Evolutionary conservation across 1,139 yeast genomes (phyloP).

Genomic region (Kurtzmaniella quercitrusa): DNA sequence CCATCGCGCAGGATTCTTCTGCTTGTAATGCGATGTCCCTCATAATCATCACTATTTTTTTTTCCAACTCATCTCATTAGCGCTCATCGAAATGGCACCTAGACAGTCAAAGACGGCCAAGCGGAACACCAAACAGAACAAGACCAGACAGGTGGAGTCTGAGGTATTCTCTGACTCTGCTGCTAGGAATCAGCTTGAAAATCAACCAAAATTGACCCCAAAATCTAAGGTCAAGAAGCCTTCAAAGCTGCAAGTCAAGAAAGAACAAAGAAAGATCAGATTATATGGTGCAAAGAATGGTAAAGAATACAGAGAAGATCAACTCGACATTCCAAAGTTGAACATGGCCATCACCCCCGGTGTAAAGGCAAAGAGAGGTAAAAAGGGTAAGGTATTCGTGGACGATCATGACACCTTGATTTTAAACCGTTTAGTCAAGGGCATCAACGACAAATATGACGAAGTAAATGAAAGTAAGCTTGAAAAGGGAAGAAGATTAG

Average conservation of each 20-base stretch:
- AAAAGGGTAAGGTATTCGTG: slow-evolving; percentile 89
- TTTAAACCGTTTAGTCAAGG: slow-evolving; percentile 64
- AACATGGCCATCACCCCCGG: slow-evolving; percentile 87
- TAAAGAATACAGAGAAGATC: slow-evolving; percentile 69
- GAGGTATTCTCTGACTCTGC: slow-evolving; percentile 62
- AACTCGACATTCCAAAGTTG: slow-evolving; percentile 70
- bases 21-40: neutral
- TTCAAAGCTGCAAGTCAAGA: slow-evolving; percentile 52
- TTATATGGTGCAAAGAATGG: slow-evolving; percentile 69
- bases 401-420: slow-evolving; percentile 66
- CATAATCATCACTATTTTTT: neutral
- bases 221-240: slow-evolving; percentile 52
- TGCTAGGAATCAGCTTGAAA: slow-evolving; percentile 62
- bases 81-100: slow-evolving; percentile 38
- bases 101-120: slow-evolving; percentile 60
- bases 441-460: slow-evolving; percentile 81
- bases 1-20: no score
- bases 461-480: slow-evolving; percentile 82
- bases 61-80: neutral
- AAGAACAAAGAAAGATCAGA: slow-evolving; percentile 60
- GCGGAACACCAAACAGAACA: slow-evolving; percentile 49
- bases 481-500: slow-evolving; percentile 84
- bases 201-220: slow-evolving; percentile 61
- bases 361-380: slow-evolving; percentile 70
- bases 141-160: slow-evolving; percentile 55